A percentile compares a stretch with the other conserved stretches of the same genome.
Evolutionary conservation across 1,139 yeast genomes (phyloP).

Genomic region (Komagataea norvegica): DNA sequence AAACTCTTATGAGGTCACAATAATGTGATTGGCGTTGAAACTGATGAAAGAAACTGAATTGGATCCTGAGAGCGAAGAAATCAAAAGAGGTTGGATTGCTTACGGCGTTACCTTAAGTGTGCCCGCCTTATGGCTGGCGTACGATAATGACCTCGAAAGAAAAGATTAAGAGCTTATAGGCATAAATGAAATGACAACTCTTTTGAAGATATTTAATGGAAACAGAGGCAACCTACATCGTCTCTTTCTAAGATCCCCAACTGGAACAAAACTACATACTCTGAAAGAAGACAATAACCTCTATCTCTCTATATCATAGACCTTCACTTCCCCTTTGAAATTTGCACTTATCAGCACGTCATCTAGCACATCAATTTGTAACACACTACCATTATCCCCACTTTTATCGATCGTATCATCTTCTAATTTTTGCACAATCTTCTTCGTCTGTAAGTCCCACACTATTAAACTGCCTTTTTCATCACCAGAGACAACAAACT

Average conservation of each 20-base stretch:
- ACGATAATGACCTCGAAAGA: too few relatives aligned
- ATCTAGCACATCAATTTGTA: constrained; percentile 6
- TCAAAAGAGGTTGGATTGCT: too few relatives aligned
- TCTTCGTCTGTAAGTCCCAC: constrained; percentile 74
- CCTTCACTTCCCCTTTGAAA: constrained; percentile 3
- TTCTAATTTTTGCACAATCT: constrained; percentile 38
- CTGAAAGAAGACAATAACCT: background rate
- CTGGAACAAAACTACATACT: background rate
- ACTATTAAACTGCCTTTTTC: constrained; percentile 55
- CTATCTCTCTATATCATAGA: constrained; percentile 3
- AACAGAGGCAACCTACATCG: background rate
- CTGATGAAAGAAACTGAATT: too few relatives aligned
- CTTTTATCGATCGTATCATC: background rate
- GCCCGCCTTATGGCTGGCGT: background rate
- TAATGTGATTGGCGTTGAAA: too few relatives aligned
- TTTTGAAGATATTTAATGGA: background rate
- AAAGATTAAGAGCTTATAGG: too few relatives aligned
- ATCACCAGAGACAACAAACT: constrained; percentile 55
- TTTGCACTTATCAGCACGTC: constrained; percentile 1
- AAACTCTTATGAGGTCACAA: too few relatives aligned
- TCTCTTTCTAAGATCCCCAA: background rate
- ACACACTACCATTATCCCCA: background rate
- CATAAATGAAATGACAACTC: too few relatives aligned
- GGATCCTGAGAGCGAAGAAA: too few relatives aligned
- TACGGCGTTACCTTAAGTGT: too few relatives aligned